These are phyloP conservation scores for Gossypium lobatum DNA, from an alignment of 441 rosid species.

Conservation along the genomic window DNA sequence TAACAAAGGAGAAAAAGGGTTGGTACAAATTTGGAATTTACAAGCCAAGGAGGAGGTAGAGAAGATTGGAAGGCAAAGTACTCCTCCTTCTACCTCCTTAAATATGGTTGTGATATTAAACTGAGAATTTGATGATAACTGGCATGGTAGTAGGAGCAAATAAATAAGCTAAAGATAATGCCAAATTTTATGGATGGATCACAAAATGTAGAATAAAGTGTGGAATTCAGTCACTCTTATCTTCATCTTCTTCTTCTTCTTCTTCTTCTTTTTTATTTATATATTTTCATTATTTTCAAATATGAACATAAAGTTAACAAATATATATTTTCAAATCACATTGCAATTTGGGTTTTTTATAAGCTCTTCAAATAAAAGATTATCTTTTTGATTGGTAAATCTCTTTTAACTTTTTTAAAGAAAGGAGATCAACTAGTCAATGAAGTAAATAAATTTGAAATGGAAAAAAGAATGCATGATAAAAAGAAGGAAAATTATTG, in stretches of 20 bases:
- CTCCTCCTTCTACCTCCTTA: constrained; percentile 1
- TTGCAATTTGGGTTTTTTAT: too few relatives aligned
- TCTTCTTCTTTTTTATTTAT: not conserved
- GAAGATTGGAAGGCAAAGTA: not conserved
- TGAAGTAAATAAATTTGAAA: not conserved
- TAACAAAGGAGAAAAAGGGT: not conserved
- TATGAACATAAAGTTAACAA: too few relatives aligned
- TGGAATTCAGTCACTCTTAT: not conserved
- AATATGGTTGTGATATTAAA: not conserved
- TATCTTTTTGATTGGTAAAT: not conserved
- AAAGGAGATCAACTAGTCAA: too few relatives aligned
- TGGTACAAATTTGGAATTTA: not conserved
- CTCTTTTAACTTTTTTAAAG: not conserved
- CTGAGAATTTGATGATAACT: not conserved
- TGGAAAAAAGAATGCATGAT: not conserved
- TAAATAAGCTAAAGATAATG: not conserved
- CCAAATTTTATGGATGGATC: not conserved
- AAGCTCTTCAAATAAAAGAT: too few relatives aligned
- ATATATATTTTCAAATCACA: too few relatives aligned
- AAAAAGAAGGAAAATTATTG: not conserved
- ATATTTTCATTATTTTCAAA: not conserved
- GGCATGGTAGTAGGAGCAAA: not conserved
- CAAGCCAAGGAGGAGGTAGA: not conserved
- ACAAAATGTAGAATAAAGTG: not conserved
- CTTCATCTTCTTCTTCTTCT: not conserved